Evolutionary conservation across 2,329 filamentous ascomycete genomes (phyloP), one percentile per base, ranked within the genome.

Genomic region (Aureobasidium melanogenum): DNA sequence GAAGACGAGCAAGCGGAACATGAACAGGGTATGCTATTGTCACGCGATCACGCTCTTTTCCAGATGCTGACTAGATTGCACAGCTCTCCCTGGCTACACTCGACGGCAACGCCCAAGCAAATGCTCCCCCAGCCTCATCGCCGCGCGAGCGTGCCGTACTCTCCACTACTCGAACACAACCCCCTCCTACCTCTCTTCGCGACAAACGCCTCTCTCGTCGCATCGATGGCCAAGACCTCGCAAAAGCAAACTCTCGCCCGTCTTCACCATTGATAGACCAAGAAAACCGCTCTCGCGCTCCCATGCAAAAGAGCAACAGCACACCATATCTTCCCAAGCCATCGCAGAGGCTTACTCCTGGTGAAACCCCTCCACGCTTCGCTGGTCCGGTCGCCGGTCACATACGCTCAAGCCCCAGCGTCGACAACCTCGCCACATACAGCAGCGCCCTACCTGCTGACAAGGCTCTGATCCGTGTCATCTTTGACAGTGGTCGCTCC

Each of bases 401-500:
- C 73, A 84, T 88, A 60, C 85, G 89, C 70, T 89, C 89, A 67
- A 88, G 88, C 69, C 89, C 88, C 59, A 96, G 90, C 74, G 82
- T 93, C 70, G 92, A 97, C 74, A 88, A 87, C 64, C 87, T 90
- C 67, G 86, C 93, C 65, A 74, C 75, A 1, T 76, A 76, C 64
- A 94, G 93, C 82, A 89, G 90, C 66, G 88, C 88, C 63, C 78
- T 97, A 69, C 92, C 92, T 62, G 83, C 87, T 66, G 89, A 91
- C 74, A 91, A 95, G 73, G 88, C 92, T 63, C 85, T 96, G 63
- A 96, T 97, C 65, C 85, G 92, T 65, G 91, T 97, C 67, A 96
- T 97, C 70, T 96, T 89, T 66, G 94, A 91, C 52, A 90, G 87
- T 64, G 94, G 92, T 56, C 86, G 91, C 64, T 96, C 91, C 51